Base-by-base conservation (phyloP, 805 yeast genomes). In the Metschnikowia gelsemii region DNA sequence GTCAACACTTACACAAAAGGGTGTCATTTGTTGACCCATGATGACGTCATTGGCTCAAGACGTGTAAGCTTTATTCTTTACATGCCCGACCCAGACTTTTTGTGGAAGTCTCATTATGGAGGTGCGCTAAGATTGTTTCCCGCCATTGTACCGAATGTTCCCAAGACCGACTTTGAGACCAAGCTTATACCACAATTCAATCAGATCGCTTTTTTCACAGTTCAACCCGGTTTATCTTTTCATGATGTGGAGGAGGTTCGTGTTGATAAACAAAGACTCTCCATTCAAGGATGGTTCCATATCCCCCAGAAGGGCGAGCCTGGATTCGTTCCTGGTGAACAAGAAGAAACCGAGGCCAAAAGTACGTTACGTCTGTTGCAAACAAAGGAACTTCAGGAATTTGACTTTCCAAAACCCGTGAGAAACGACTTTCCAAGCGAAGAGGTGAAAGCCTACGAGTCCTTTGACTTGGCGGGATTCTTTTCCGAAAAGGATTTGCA, bases 221-320 rank as follows among this genome's bases (percentile, higher is more conserved):
- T 93, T 11, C 93, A 89, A 58, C 99, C 99, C 0, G 99, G 99
- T 0, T 76, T 84, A 35, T 86, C 96, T 2, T 93, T 93, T 75
- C 99, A 93, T 62, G 99, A 95, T 55, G 99, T 93, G 9, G 98
- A 95, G 65, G 99, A 93, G 62, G 99, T 95, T 1, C 76, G 83
- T 46, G 96, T 82, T 1, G 96, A 90, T 57, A 87, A 84, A 58
- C 95, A 89, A 49, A 75, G 99, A 57, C 68, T 93, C 25, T 87
- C 96, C 0, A 87, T 93, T 46, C 96, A 93, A 57, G 99, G 99
- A 1, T 95, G 99, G 99, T 95, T 91, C 59, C 99, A 93, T 62
- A 87, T 90, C 38, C 99, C 99, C 3, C 98, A 93, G 60, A 68
- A 68, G 8, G 97, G 96, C 8, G 99, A 93, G 63, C 80, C 77